phyloP scores from a whole-genome alignment of 257 asterid species.

The Nicotiana noctiflora region DNA sequence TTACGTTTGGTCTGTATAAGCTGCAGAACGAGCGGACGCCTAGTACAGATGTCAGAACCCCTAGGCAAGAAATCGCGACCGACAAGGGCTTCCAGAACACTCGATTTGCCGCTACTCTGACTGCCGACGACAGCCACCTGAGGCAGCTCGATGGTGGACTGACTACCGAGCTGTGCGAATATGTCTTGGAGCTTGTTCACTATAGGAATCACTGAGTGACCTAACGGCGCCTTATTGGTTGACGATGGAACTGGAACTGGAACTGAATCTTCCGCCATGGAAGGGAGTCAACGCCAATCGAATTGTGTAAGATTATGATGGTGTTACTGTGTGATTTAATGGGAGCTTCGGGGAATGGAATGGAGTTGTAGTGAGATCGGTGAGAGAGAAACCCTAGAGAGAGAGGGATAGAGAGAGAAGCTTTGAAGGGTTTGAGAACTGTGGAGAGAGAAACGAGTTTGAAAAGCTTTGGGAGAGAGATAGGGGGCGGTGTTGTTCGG shows the following conservation, averaged over 20 bases:
- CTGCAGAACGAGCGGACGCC: constrained; percentile 89
- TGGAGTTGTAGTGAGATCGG: not conserved
- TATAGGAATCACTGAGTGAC: constrained; percentile 71
- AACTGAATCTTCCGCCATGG: constrained; percentile 59
- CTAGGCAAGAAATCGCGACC: constrained; percentile 98
- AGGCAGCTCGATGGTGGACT: constrained; percentile 78
- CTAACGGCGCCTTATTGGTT: constrained; percentile 40
- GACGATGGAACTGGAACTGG: constrained; percentile 13
- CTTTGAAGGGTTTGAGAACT: not conserved
- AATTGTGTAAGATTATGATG: not conserved
- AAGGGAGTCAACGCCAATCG: constrained; percentile 1
- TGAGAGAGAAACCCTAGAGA: not conserved
- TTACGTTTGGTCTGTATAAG: constrained; percentile 51
- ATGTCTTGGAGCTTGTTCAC: constrained; percentile 90
- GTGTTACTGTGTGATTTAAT: not conserved
- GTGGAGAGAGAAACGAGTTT: not conserved
- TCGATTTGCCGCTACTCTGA: constrained; percentile 98
- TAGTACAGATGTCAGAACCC: constrained; percentile 82
- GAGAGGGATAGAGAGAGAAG: no score
- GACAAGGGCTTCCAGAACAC: constrained; percentile 92
- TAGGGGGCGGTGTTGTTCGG: not conserved
- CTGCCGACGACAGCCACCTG: constrained; percentile 98
- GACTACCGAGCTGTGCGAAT: constrained; percentile 71
- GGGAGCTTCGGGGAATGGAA: not conserved
- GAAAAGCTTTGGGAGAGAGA: not conserved